Percentiles rank a stretch among this genome's conserved stretches.
Conservation (phyloP, 2,329 filamentous ascomycete species). For the Diaporthe ilicicola region DNA sequence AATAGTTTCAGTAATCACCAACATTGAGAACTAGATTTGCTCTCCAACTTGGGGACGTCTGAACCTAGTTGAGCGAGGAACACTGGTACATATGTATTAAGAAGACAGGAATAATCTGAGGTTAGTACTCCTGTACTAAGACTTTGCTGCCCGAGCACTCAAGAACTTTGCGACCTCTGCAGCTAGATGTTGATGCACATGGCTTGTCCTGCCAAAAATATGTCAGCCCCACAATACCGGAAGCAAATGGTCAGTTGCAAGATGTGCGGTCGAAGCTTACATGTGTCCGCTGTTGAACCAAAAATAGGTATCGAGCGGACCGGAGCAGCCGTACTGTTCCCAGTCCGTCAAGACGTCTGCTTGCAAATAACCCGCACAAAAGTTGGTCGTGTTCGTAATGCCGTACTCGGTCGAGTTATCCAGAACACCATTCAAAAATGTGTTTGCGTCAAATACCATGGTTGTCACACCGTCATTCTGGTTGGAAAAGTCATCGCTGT, state of each 20-base stretch:
- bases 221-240: background rate
- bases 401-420: slow-evolving; percentile 40
- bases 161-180: slow-evolving; percentile 2
- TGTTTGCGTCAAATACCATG: slow-evolving; percentile 43
- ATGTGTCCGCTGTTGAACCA: slow-evolving; percentile 44
- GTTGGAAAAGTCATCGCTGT: slow-evolving; percentile 45
- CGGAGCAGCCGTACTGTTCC: slow-evolving; percentile 39
- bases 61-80: no score
- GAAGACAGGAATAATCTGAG: no score
- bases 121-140: no score
- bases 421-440: slow-evolving; percentile 42
- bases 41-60: no score
- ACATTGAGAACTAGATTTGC: no score
- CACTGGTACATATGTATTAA: no score
- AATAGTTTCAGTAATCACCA: no score
- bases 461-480: slow-evolving; percentile 35
- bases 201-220: background rate
- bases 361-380: slow-evolving; percentile 39
- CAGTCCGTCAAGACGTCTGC: slow-evolving; percentile 33
- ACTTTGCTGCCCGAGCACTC: background rate
- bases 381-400: slow-evolving; percentile 41
- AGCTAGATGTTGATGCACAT: slow-evolving; percentile 4
- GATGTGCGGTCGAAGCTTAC: slow-evolving; percentile 2
- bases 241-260: background rate
- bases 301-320: slow-evolving; percentile 42